phyloP scores from a whole-genome alignment of 2,329 filamentous ascomycete genomes.

The Hypoxylon sp. region DNA sequence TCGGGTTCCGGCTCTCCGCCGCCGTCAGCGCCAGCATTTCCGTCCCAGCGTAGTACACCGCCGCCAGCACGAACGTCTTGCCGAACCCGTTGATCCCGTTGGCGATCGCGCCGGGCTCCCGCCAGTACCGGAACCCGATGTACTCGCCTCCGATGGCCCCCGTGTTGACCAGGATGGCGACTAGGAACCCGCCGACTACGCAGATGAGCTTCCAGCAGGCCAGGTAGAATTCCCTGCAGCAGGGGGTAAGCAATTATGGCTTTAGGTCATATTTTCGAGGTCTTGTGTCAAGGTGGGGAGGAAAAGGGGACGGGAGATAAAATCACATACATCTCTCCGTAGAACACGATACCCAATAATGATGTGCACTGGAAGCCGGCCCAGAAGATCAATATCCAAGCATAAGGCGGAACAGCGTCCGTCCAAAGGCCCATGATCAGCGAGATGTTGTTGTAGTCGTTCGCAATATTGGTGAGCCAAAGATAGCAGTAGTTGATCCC shows the following conservation, averaged over 20 bases:
- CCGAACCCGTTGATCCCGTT: constrained; percentile 49
- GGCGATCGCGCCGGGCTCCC: constrained; percentile 46
- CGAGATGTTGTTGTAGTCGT: constrained; percentile 55
- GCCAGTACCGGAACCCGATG: constrained; percentile 48
- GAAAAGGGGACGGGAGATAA: background rate
- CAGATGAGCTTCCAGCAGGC: constrained; percentile 47
- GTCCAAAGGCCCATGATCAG: constrained; percentile 56
- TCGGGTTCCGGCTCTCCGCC: constrained; percentile 45
- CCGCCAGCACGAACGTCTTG: constrained; percentile 47
- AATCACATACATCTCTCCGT: constrained; percentile 41
- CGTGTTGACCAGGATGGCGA: constrained; percentile 47
- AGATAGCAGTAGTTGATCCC: constrained; percentile 60
- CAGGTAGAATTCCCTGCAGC: constrained; percentile 40
- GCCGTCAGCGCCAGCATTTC: constrained; percentile 50
- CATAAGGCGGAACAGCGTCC: constrained; percentile 53
- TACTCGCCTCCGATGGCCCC: constrained; percentile 48
- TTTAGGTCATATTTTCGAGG: background rate
- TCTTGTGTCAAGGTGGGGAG: background rate
- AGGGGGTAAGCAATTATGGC: background rate
- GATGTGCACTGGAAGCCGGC: constrained; percentile 52
- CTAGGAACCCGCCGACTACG: constrained; percentile 45
- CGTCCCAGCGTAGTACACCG: constrained; percentile 49
- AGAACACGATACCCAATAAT: constrained; percentile 45
- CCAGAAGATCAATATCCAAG: constrained; percentile 57
- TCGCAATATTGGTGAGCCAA: constrained; percentile 54